Base-by-base conservation (phyloP, 257 asterid genomes). In the Echium plantagineum region DNA sequence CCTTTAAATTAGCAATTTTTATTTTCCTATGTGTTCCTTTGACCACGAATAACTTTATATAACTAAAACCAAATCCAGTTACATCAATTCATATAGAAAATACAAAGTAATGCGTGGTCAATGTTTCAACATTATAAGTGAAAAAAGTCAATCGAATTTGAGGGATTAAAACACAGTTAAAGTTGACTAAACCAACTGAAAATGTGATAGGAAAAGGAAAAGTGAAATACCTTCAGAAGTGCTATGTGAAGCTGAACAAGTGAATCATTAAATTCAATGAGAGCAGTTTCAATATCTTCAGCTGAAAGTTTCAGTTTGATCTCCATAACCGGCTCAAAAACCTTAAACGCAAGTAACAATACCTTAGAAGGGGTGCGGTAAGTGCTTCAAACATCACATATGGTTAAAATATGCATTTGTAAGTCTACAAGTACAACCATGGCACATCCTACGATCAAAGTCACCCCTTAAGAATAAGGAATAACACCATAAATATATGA, bases 271-370 rank as follows among this genome's bases (percentile, higher is more conserved):
- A 81, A 86, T 71, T 74, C 80, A 42, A 90, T 82, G 62, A 90
- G 85, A 6, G 89, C 95, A 18, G 82, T 72, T 76, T 90, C 98
- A 18, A 87, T 69, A 61, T 90, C 95, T 74, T 90, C 94, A 26
- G 96, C 94, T n/a, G 98, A 81, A 61, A 78, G 60, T 84, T 81
- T 83, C 71, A 83, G 19, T 46, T 72, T 72, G 55, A 63, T 69
- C 70, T 67, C 63, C 49, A 90, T 75, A 32, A 85, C 75, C 9
- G 88, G 91, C 75, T 79, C 84, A 72, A 87, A 90, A 9, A 87
- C 87, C 98, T 90, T 64, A 18, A 69, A 21, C 48, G 17, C 60
- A 32, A 52, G 53, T 54, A 12, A 42, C 12, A 60, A 8, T 28
- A 60, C 64, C 61, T 58, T 69, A 61, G 30, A 52, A 24, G 61